Evolutionary conservation across 2,329 filamentous ascomycete species (phyloP).

Genomic region (Diaporthe sp.): DNA sequence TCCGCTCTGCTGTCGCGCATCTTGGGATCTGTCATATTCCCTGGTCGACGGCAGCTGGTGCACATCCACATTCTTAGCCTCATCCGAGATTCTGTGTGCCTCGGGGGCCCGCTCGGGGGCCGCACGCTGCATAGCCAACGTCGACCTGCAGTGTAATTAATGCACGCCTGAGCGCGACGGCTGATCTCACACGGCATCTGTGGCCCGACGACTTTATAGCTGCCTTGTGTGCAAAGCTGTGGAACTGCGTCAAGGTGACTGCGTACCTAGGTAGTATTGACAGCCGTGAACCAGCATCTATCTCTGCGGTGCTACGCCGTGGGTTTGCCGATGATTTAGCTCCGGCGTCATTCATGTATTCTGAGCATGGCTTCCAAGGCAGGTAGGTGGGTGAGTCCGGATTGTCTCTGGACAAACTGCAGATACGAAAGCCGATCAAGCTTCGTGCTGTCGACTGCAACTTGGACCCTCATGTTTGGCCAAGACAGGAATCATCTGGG

Average conservation of each 20-base stretch:
- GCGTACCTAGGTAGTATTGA: slow-evolving; percentile 1
- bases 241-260: slow-evolving; percentile 10
- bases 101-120: slow-evolving; percentile 17
- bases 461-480: not conserved
- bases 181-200: slow-evolving; percentile 36
- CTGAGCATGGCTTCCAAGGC: slow-evolving; percentile 9
- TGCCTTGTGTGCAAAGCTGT: slow-evolving; percentile 11
- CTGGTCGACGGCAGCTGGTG: not conserved
- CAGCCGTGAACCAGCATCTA: slow-evolving; percentile 13
- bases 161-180: slow-evolving; percentile 23
- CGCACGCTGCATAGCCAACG: slow-evolving; percentile 32
- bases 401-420: slow-evolving; percentile 15
- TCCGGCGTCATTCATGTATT: slow-evolving; percentile 22
- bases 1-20: not conserved
- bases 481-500: not conserved
- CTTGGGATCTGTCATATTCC: not conserved
- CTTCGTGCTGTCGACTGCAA: not conserved
- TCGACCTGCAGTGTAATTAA: slow-evolving; percentile 35
- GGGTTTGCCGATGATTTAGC: slow-evolving; percentile 6
- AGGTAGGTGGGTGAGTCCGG: slow-evolving; percentile 12
- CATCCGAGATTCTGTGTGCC: slow-evolving; percentile 24
- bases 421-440: slow-evolving; percentile 32
- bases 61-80: slow-evolving; percentile 1
- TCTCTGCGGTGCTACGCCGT: slow-evolving; percentile 23
- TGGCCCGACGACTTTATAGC: slow-evolving; percentile 20